Base-by-base conservation (phyloP, 169 alveolate genomes). In the Eimeria praecox region DNA sequence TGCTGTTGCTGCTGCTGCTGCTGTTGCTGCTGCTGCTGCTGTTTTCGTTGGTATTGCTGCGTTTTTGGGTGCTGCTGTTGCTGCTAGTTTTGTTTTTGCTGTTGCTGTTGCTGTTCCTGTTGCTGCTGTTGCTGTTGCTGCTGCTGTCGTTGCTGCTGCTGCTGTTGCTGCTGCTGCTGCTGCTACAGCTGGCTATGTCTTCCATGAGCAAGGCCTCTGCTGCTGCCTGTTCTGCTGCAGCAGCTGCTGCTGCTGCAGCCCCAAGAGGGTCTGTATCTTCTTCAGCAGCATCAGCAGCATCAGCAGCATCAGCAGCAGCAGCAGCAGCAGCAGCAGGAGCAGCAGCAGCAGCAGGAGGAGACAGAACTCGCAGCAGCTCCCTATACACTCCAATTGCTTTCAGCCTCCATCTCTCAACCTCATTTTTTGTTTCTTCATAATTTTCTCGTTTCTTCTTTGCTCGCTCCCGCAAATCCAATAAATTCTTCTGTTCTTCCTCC, bases 121-220 rank as follows among this genome's bases (percentile, higher is more conserved):
- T 78, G 64, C 89, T 44, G 89, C 89, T 78, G 89, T 62, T 44
- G 64, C 89, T n/a, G 89, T 56, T 38, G 89, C 89, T 44, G 44
- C 54, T 44, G 38, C 42, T 24, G 78, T 30, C 18, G 30, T 10
- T 66, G 38, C 78, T 66, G 78, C 38, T 66, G 78, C 78, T 52
- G 59, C 59, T 52, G 59, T 52, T 14, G 59, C 14, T 52, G 59
- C 14, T 52, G 59, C 59, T 52, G 59, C 59, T 52, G 85, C 46
- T 73, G 85, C 85, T 38, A 9, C 38, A 3, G 85, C 27, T 14
- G 85, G 18, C 24, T 3, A 6, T 73, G 49, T n/a, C 46, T 16
- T 18, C 85, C 30, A 24, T 9, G 6, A n/a, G 42, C 46, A n/a
- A 40, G 38, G 24, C 14, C 12, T 16, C 42, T 20, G 10, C 75